Conservation (phyloP, 2,329 filamentous ascomycete genomes). For the Colletotrichum tofieldiae region DNA sequence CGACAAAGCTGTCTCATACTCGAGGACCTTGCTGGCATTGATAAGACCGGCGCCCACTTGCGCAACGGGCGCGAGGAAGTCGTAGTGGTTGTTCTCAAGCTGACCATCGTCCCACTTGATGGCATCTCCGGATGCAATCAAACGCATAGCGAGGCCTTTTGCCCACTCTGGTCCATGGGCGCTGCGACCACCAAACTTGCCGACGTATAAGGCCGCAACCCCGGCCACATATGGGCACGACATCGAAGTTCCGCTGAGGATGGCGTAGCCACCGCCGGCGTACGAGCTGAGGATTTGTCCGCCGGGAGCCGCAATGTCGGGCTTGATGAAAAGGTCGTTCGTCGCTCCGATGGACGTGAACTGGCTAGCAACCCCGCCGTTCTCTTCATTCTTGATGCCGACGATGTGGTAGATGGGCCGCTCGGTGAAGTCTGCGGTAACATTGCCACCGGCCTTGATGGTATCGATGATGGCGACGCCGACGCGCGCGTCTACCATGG, state of each 20-base stretch:
- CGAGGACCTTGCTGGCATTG: constrained; percentile 59
- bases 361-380: constrained; percentile 52
- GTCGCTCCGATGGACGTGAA: constrained; percentile 59
- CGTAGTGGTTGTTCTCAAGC: constrained; percentile 39
- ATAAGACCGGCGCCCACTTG: constrained; percentile 60
- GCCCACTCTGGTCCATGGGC: constrained; percentile 49
- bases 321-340: constrained; percentile 57
- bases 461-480: constrained; percentile 44
- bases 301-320: constrained; percentile 57
- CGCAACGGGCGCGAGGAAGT: constrained; percentile 51
- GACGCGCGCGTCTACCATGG: constrained; percentile 39
- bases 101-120: constrained; percentile 47
- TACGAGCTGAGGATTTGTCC: constrained; percentile 61
- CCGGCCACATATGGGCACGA: constrained; percentile 61
- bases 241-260: constrained; percentile 65
- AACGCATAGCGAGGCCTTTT: constrained; percentile 52
- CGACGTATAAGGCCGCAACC: constrained; percentile 51
- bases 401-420: constrained; percentile 40
- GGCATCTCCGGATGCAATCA: constrained; percentile 51
- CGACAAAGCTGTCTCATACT: constrained; percentile 54
- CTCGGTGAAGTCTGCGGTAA: constrained; percentile 44
- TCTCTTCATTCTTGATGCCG: constrained; percentile 44
- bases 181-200: constrained; percentile 58
- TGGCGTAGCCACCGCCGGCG: constrained; percentile 52
- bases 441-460: constrained; percentile 41